phyloP scores from a whole-genome alignment of 2,329 filamentous ascomycete species.

The Cercospora zeae-maydis region DNA sequence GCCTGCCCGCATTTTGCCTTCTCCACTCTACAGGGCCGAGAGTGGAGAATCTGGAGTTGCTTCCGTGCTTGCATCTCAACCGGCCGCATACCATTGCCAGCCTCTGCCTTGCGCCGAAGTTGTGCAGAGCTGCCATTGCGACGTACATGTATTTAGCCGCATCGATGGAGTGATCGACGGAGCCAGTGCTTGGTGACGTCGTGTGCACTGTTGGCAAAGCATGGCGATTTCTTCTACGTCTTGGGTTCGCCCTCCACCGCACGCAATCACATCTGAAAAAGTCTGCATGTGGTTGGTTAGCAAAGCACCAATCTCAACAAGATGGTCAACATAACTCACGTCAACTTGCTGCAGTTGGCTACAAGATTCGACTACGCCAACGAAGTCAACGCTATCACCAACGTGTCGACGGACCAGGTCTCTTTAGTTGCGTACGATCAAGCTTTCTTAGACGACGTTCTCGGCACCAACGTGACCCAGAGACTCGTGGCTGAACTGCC shows the following conservation, averaged over 20 bases:
- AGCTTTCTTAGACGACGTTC: slow-evolving; percentile 32
- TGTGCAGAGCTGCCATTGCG: neutral
- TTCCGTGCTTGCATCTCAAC: neutral
- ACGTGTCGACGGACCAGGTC: slow-evolving; percentile 31
- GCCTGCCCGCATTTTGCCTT: neutral
- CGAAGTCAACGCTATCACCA: slow-evolving; percentile 30
- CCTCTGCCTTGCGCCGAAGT: neutral
- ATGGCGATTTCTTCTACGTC: slow-evolving; percentile 10
- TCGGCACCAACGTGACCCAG: slow-evolving; percentile 33
- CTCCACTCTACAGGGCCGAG: neutral
- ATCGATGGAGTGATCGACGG: slow-evolving; percentile 3
- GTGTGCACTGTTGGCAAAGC: slow-evolving; percentile 16
- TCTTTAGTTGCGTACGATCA: slow-evolving; percentile 33
- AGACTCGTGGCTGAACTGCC: slow-evolving; percentile 27
- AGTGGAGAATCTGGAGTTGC: neutral
- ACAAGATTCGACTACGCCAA: slow-evolving; percentile 34
- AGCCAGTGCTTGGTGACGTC: slow-evolving; percentile 2
- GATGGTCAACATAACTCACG: slow-evolving; percentile 37
- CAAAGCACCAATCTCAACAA: neutral
- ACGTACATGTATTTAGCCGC: slow-evolving; percentile 1
- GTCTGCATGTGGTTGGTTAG: neutral
- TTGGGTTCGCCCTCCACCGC: neutral
- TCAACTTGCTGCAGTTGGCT: slow-evolving; percentile 34
- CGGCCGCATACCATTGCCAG: neutral
- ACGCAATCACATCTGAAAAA: neutral